Conservation (phyloP, 768 basidiomycete genomes). For the Psilocybe sp. region DNA sequence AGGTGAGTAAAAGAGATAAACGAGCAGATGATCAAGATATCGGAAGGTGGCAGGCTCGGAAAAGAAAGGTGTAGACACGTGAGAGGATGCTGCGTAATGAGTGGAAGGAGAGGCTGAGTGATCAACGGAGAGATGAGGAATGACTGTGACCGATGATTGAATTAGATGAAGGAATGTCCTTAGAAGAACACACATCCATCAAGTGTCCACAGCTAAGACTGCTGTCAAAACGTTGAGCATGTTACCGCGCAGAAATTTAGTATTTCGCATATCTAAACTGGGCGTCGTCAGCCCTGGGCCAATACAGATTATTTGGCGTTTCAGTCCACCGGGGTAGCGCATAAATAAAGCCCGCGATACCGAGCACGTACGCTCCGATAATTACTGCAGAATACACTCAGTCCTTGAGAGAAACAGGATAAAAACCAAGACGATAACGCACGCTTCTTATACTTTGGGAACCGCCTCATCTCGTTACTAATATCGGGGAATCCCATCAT, state of each 20-base stretch:
- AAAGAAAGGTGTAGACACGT: too few species aligned
- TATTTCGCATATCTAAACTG: not conserved
- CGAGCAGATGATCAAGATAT: too few species aligned
- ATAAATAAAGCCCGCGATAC: conserved; percentile 55
- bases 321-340: conserved; percentile 35
- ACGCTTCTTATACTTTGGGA: conserved; percentile 53
- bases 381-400: conserved; percentile 40
- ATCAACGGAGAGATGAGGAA: too few species aligned
- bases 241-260: not conserved
- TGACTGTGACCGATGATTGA: too few species aligned
- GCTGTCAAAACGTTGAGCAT: too few species aligned
- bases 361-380: conserved; percentile 49
- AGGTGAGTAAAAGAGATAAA: too few species aligned
- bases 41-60: too few species aligned
- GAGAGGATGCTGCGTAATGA: too few species aligned
- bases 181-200: too few species aligned
- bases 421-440: conserved; percentile 23
- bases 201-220: too few species aligned
- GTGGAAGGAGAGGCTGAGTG: too few species aligned
- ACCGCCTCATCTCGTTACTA: conserved; percentile 48
- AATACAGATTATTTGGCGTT: conserved; percentile 19
- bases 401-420: conserved; percentile 1
- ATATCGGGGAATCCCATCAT: conserved; percentile 87
- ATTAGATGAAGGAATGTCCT: too few species aligned
- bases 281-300: conserved; percentile 12